Conservation (phyloP, 768 basidiomycete species). For the Termitomyces titanicus region DNA sequence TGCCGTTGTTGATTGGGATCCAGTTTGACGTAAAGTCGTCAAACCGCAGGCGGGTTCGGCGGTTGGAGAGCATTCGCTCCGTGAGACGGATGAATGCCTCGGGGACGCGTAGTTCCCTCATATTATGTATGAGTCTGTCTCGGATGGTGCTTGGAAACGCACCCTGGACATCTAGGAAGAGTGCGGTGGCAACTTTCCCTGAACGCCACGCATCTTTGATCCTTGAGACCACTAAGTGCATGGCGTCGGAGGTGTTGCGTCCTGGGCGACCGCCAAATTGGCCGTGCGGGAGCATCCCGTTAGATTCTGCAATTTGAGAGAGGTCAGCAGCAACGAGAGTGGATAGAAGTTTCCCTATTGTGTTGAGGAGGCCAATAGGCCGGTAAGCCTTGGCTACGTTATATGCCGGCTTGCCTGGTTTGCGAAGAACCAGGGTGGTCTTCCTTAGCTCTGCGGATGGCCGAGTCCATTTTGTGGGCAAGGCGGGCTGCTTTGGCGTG, state of each 20-base stretch:
- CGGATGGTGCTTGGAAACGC: slow-evolving; percentile 38
- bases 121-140: slow-evolving; percentile 26
- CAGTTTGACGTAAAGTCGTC: slow-evolving; percentile 20
- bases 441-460: background rate
- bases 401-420: slow-evolving; percentile 34
- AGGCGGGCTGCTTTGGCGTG: background rate
- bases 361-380: slow-evolving; percentile 33
- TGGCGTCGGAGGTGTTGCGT: slow-evolving; percentile 30
- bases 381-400: slow-evolving; percentile 27
- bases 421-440: slow-evolving; percentile 26
- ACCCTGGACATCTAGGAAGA: slow-evolving; percentile 40
- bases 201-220: slow-evolving; percentile 26
- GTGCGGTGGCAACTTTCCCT: slow-evolving; percentile 27
- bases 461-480: background rate
- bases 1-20: slow-evolving; percentile 18
- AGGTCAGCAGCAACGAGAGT: slow-evolving; percentile 20
- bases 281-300: slow-evolving; percentile 26
- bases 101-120: slow-evolving; percentile 9
- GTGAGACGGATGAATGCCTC: too few relatives aligned
- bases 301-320: background rate
- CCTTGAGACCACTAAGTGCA: slow-evolving; percentile 20
- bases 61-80: background rate
- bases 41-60: slow-evolving; percentile 5
- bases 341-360: slow-evolving; percentile 21
- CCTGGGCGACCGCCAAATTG: slow-evolving; percentile 42